These are phyloP conservation scores for Pueraria montana DNA, from an alignment of 306 rosid genomes.

Conservation along the genomic window DNA sequence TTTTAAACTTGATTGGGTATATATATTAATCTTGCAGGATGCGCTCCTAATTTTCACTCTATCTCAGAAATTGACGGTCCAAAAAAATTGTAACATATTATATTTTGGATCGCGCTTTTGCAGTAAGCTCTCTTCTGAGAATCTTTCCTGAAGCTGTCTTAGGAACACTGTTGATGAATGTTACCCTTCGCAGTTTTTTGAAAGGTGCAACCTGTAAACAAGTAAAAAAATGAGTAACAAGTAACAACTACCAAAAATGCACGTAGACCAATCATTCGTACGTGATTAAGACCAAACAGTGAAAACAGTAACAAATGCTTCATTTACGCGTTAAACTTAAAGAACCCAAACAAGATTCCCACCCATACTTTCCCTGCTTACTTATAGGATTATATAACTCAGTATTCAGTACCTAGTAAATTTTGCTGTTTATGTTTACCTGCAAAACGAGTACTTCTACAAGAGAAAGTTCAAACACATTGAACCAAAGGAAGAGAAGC, in stretches of 20 bases:
- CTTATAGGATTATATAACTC: neutral
- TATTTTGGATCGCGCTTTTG: conserved; percentile 74
- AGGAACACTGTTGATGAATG: conserved; percentile 77
- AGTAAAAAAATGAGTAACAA: neutral
- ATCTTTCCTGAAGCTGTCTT: conserved; percentile 88
- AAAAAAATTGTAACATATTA: conserved; percentile 34
- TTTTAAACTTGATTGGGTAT: neutral
- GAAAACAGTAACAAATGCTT: neutral
- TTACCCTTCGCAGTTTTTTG: conserved; percentile 81
- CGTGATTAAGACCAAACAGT: neutral
- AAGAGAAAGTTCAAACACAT: neutral
- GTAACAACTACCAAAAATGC: neutral
- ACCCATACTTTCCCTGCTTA: neutral
- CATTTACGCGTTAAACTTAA: neutral
- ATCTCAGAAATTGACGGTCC: neutral
- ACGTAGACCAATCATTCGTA: neutral
- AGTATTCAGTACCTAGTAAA: neutral
- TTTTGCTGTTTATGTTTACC: neutral
- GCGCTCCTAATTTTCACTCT: neutral
- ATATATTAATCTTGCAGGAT: neutral
- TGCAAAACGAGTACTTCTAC: neutral
- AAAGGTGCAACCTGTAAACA: conserved; percentile 81
- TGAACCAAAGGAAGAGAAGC: neutral
- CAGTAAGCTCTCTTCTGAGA: conserved; percentile 85
- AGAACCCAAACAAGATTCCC: conserved; percentile 12